Evolutionary conservation across 148 eudicot genomes (phyloP).

Genomic region (Tetragonia tetragonoides): DNA sequence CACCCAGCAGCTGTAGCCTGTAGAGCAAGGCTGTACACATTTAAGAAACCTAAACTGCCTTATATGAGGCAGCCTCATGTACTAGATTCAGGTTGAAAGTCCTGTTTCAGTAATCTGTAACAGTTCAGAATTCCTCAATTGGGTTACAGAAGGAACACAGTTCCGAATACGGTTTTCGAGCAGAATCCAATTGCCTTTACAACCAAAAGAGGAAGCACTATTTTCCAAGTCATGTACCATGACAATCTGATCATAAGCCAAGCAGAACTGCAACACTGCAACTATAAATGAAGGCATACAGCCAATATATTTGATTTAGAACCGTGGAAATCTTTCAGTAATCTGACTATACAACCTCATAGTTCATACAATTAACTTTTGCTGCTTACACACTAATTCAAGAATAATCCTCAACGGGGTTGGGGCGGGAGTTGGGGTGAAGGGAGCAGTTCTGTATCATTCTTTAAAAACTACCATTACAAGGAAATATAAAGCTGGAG

Average conservation of each 20-base stretch:
- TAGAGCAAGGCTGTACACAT: too few relatives aligned
- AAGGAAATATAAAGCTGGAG: background rate
- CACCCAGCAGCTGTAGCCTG: too few relatives aligned
- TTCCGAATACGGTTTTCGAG: background rate
- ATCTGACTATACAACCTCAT: background rate
- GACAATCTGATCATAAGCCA: background rate
- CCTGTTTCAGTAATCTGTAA: too few relatives aligned
- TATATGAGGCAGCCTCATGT: too few relatives aligned
- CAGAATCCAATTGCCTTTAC: background rate
- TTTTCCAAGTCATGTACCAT: too few relatives aligned
- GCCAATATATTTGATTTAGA: background rate
- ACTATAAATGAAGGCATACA: background rate
- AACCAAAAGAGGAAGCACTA: too few relatives aligned
- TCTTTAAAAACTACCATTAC: background rate
- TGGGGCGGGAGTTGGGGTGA: background rate
- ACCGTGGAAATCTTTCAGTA: background rate
- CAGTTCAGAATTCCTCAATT: too few relatives aligned
- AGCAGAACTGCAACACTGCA: background rate
- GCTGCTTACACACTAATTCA: background rate
- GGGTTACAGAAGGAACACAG: background rate
- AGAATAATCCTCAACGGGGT: background rate
- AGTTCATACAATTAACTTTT: background rate
- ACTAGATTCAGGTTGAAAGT: too few relatives aligned
- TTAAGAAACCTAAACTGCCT: too few relatives aligned
- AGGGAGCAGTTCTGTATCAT: background rate